Base-by-base conservation (phyloP, 208 protist species). In the Trypanosoma cruzi region DNA sequence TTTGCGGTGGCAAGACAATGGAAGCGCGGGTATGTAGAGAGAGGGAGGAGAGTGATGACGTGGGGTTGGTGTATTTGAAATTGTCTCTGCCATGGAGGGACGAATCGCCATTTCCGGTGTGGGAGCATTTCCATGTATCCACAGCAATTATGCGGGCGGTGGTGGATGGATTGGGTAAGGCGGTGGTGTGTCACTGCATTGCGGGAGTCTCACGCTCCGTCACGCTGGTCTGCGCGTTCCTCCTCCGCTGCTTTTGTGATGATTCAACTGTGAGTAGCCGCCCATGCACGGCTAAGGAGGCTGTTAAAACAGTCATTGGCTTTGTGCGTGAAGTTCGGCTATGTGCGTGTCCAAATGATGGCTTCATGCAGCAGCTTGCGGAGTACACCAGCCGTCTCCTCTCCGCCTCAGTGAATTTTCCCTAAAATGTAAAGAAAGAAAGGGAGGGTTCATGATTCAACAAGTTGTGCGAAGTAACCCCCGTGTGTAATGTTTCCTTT, bases 121-220 rank as follows among this genome's bases (percentile, higher is more conserved):
- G 42, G 14, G 34, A 42, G 36, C 54, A 71, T 46, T 64, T 79
- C 20, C 29, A 32, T 34, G n/a, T 70, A 2, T 44, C 67, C 3
- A 52, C 49, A 0, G 24, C 55, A 18, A 34, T 74, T 11, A 73
- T 73, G 67, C 58, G 29, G 28, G 58, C 61, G 2, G 61, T 81
- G n/a, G 34, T 75, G 37, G 54, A 60, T 1, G 73, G 63, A 14
- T 44, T 54, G 31, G 13, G 55, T 4, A 60, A 46, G 22, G 44
- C 76, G 28, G 84, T 85, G 16, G 82, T 85, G 64, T 80, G 89
- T 34, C 80, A 95, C 71, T 95, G 89, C 66, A 60, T 86, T 11
- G 89, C 89, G 14, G 89, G 89, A 31, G 78, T 74, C 18, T 91
- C 84, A 2, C 89, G 89, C 66, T 91, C 84, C 14, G 84, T 75